Evolutionary conservation across 202 grass and related monocot genomes (phyloP).

Genomic region (Digitaria exilis): DNA sequence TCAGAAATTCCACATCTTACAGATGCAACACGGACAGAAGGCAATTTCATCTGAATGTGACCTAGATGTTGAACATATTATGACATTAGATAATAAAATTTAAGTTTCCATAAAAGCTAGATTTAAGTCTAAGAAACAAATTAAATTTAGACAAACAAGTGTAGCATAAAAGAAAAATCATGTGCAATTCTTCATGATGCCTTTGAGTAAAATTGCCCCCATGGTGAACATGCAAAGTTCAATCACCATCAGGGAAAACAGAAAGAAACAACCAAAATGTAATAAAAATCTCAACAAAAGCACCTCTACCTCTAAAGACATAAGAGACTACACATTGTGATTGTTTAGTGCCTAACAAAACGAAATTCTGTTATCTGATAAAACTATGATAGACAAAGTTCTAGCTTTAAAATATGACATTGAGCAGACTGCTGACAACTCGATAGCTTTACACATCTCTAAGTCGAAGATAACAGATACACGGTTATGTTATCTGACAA

Average conservation of each 20-base stretch:
- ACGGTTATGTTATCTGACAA: not conserved
- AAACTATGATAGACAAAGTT: slow-evolving; percentile 20
- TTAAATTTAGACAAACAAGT: not conserved
- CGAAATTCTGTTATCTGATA: not conserved
- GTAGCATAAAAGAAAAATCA: not conserved
- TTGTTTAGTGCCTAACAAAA: slow-evolving; percentile 3
- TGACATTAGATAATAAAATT: slow-evolving; percentile 24
- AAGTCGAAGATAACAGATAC: slow-evolving; percentile 2
- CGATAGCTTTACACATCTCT: not conserved
- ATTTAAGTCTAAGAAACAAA: slow-evolving; percentile 19
- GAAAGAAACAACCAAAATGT: slow-evolving; percentile 2
- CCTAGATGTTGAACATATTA: slow-evolving; percentile 38
- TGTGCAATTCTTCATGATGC: slow-evolving; percentile 23
- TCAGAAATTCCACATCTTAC: slow-evolving; percentile 49
- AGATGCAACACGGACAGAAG: slow-evolving; percentile 40
- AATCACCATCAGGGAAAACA: slow-evolving; percentile 1
- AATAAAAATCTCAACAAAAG: not conserved
- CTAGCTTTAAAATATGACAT: not conserved
- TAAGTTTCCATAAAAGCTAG: slow-evolving; percentile 22
- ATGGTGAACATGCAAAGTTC: not conserved
- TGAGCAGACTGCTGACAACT: not conserved
- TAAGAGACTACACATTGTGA: slow-evolving; percentile 1
- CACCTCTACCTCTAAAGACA: not conserved
- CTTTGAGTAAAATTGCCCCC: not conserved
- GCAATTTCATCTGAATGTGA: slow-evolving; percentile 43